Base-by-base conservation (phyloP, 768 basidiomycete species). In the Gelatoporia subvermispora region DNA sequence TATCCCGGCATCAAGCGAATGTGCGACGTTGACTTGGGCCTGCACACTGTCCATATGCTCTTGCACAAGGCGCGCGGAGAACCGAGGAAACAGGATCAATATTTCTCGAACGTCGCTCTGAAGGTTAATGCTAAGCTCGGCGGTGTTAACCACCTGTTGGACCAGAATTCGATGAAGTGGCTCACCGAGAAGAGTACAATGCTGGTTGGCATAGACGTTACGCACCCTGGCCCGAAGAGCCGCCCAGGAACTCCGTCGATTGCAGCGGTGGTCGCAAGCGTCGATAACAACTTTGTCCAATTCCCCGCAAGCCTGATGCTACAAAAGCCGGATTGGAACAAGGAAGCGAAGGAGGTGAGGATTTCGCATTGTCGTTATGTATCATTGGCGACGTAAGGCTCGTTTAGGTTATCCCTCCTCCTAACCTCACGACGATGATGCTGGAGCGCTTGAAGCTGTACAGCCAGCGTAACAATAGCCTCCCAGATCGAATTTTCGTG, bases 81-180 rank as follows among this genome's bases (percentile, higher is more conserved):
- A 2, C 57, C 65, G 11, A 72, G 52, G 41, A 80, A 79, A 50
- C 84, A 85, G 55, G 82, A 85, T 44, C 86, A 89, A 52, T 91
- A 91, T 59, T 75, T 88, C 43, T 84, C 87, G 4, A 91, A 87
- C 49, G 78, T 88, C 18, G 85, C 85, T 0, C 65, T 90, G 49
- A 90, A 91, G 55, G 73, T 88, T 8, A 92, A 92, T 53, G 80
- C 81, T 20, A 92, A 92, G 63, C 77, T 90, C 1, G 86, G 88
- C 2, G 88, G 88, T 0, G 67, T 84, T n/a, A 92, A 91, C 53
- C 89, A 92, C 64, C 51, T 73, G 44, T 65, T 88, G 8, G 81
- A 82, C 17, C 62, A 70, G 0, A 58, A 51, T 1, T 74, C 77
- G 1, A 77, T 83, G 73, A 56, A 51, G 21, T 90, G 87, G 86